These are phyloP conservation scores for Eucalyptus fibrosa DNA, from an alignment of 345 rosid species.

Conservation along the genomic window DNA sequence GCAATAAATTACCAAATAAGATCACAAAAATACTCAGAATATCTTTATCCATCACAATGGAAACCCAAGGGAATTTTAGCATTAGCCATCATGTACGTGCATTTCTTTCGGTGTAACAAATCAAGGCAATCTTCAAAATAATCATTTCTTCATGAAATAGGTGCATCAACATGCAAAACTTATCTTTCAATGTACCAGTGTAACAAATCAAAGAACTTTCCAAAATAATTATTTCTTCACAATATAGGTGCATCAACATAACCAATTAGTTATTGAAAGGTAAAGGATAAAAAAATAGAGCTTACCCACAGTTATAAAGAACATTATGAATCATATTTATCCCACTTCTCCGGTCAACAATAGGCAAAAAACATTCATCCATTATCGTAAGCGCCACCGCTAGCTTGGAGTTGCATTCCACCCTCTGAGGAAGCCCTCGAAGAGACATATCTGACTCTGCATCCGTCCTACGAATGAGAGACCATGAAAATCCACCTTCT, in stretches of 20 bases:
- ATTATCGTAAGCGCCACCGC: constrained; percentile 65
- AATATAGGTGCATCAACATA: neutral
- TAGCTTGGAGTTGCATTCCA: constrained; percentile 70
- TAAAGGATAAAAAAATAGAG: neutral
- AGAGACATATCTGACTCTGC: constrained; percentile 31
- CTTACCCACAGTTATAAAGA: constrained; percentile 76
- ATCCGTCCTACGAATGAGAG: constrained; percentile 49
- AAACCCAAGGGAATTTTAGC: neutral
- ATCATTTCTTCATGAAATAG: neutral
- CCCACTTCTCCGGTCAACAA: constrained; percentile 71
- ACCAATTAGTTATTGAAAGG: neutral
- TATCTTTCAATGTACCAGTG: neutral
- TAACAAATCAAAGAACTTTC: neutral
- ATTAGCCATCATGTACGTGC: neutral
- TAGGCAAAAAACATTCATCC: constrained; percentile 94
- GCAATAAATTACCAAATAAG: neutral
- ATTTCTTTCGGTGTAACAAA: neutral
- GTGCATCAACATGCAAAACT: neutral
- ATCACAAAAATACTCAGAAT: neutral
- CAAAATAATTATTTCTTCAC: neutral
- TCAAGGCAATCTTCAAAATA: neutral
- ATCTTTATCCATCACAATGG: neutral
- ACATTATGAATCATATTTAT: constrained; percentile 67
- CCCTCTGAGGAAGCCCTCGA: constrained; percentile 34
- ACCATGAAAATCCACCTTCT: constrained; percentile 84